These are phyloP conservation scores for Tardiomyces depauwii DNA, from an alignment of 1,139 yeast genomes.

Conservation along the genomic window DNA sequence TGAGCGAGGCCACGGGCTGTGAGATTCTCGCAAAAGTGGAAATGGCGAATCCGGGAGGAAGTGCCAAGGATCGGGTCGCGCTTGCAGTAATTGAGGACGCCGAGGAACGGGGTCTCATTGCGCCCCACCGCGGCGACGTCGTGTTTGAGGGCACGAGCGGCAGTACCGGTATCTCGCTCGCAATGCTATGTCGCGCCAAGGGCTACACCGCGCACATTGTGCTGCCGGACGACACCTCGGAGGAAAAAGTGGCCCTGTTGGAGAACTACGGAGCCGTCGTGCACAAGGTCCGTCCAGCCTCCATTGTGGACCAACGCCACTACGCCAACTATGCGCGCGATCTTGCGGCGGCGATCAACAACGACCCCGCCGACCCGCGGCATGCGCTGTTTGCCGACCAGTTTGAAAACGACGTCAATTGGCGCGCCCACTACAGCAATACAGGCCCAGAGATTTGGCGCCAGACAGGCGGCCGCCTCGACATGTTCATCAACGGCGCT, in stretches of 20 bases:
- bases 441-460: constrained; percentile 86
- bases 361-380: constrained; percentile 22
- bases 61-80: constrained; percentile 93
- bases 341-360: constrained; percentile 46
- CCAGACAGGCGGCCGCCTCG: constrained; percentile 55
- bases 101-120: constrained; percentile 46
- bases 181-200: constrained; percentile 73
- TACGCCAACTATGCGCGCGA: constrained; percentile 80
- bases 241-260: constrained; percentile 64
- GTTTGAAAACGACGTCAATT: constrained; percentile 85
- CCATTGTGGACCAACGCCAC: constrained; percentile 87
- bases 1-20: constrained; percentile 69
- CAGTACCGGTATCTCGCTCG: constrained; percentile 90
- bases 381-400: constrained; percentile 86
- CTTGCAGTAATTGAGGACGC: constrained; percentile 65
- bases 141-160: constrained; percentile 94
- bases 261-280: constrained; percentile 70
- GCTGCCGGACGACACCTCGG: constrained; percentile 89
- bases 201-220: constrained; percentile 90
- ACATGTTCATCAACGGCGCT: constrained; percentile 72
- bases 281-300: constrained; percentile 89
- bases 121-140: constrained; percentile 50
- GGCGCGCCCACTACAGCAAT: constrained; percentile 69
- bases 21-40: constrained; percentile 82
- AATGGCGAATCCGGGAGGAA: constrained; percentile 83